Conservation (phyloP, 2,329 filamentous ascomycete species). For the Dothistroma pini region DNA sequence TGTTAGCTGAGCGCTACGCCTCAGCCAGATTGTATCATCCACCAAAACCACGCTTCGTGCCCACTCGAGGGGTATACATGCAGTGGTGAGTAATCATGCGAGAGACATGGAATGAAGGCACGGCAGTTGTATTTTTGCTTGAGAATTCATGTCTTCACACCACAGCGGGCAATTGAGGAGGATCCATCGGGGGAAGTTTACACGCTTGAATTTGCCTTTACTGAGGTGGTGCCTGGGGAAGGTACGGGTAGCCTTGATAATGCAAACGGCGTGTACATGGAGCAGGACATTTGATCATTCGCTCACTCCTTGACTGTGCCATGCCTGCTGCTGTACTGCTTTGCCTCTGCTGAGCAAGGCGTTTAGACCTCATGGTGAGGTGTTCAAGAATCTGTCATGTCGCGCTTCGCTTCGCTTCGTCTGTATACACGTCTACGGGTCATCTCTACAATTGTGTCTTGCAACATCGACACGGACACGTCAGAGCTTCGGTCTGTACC, state of each 20-base stretch:
- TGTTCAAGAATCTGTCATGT: background rate
- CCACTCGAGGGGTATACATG: background rate
- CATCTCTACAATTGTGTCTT: background rate
- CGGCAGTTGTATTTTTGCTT: background rate
- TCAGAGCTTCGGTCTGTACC: background rate
- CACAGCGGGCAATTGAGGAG: background rate
- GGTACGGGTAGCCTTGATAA: background rate
- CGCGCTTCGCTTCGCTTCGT: background rate
- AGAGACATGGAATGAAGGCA: background rate
- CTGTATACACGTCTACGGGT: background rate
- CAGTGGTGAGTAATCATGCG: background rate
- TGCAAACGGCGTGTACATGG: background rate
- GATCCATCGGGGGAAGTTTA: background rate
- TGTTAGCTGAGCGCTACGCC: background rate
- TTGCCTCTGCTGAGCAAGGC: background rate
- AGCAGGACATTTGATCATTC: background rate
- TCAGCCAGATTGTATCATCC: background rate
- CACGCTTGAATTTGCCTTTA: background rate
- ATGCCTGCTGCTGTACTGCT: background rate
- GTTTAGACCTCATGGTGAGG: too few relatives aligned
- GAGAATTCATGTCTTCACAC: background rate
- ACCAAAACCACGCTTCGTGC: background rate
- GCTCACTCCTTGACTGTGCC: too few relatives aligned
- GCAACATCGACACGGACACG: background rate
- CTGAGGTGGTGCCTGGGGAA: background rate